phyloP scores from a whole-genome alignment of 2,329 filamentous ascomycete species.

The Graphiopsis chlorocephala region DNA sequence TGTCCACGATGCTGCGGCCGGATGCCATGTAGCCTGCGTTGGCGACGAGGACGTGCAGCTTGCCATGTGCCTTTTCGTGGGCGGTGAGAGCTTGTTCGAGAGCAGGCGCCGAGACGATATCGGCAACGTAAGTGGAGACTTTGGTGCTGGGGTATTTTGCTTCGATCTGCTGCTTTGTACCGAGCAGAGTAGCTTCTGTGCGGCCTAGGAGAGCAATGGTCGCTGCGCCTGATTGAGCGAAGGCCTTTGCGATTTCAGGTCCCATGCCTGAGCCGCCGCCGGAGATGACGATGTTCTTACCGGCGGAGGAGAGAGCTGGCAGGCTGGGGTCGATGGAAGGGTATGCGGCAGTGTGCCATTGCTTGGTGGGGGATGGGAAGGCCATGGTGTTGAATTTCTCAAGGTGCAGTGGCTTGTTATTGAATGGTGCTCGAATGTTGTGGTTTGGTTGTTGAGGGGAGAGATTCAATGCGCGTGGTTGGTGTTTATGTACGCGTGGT shows the following conservation, averaged over 20 bases:
- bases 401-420: background rate
- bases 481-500: background rate
- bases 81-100: slow-evolving; percentile 13
- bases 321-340: slow-evolving; percentile 39
- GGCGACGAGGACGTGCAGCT: slow-evolving; percentile 18
- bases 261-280: slow-evolving; percentile 21
- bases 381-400: background rate
- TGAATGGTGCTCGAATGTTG: background rate
- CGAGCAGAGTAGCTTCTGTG: slow-evolving; percentile 2
- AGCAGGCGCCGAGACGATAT: slow-evolving; percentile 9
- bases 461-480: background rate
- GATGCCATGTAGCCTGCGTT: slow-evolving; percentile 10
- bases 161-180: slow-evolving; percentile 16
- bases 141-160: slow-evolving; percentile 1
- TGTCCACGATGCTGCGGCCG: background rate
- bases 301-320: slow-evolving; percentile 41
- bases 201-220: slow-evolving; percentile 20
- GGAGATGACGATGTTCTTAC: slow-evolving; percentile 39
- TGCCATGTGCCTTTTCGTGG: background rate
- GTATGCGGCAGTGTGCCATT: slow-evolving; percentile 37
- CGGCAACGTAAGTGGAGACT: slow-evolving; percentile 19
- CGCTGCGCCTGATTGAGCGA: slow-evolving; percentile 18
- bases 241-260: slow-evolving; percentile 16
- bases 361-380: slow-evolving; percentile 35
- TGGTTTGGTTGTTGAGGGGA: background rate